A percentile compares a stretch with the other conserved stretches of the same genome.
Conservation (phyloP, 2,329 filamentous ascomycete species). For the Blastomyces gilchristii region DNA sequence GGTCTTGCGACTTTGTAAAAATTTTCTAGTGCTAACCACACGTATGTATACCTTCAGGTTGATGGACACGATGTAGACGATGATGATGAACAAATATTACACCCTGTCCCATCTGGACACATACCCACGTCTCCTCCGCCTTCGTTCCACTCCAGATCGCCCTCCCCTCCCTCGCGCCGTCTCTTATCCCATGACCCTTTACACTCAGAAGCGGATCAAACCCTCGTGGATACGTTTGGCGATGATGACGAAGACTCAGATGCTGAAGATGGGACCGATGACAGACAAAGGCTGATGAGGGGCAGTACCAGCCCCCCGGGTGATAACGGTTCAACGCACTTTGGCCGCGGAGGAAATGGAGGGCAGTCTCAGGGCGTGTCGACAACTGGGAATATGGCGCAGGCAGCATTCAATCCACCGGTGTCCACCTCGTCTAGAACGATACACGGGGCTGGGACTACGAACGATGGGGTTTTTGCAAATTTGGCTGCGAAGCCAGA, state of each 20-base stretch:
- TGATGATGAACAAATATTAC: conserved; percentile 25
- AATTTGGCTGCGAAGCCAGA: conserved; percentile 89
- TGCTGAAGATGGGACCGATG: conserved; percentile 62
- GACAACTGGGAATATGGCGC: conserved; percentile 45
- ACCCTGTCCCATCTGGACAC: conserved; percentile 23
- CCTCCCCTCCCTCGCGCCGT: conserved; percentile 49
- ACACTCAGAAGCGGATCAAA: conserved; percentile 55
- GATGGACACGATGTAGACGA: conserved; percentile 35
- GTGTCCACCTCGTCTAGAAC: conserved; percentile 26
- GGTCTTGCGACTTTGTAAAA: neutral
- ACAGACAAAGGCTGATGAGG: conserved; percentile 77
- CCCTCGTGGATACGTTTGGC: conserved; percentile 89
- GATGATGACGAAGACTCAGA: conserved; percentile 64
- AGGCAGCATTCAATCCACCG: conserved; percentile 37
- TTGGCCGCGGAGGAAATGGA: conserved; percentile 15
- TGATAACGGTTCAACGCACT: conserved; percentile 8
- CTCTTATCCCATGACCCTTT: conserved; percentile 42
- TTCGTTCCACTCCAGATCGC: conserved; percentile 78
- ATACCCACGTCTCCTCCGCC: conserved; percentile 45
- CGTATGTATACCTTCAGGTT: conserved; percentile 24
- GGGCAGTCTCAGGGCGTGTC: conserved; percentile 25
- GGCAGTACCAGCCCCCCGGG: conserved; percentile 26
- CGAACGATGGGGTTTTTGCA: conserved; percentile 90
- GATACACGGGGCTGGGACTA: conserved; percentile 33
- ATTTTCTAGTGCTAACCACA: conserved; percentile 4